Conservation (phyloP, 805 yeast genomes). For the Candida qinlingensis region DNA sequence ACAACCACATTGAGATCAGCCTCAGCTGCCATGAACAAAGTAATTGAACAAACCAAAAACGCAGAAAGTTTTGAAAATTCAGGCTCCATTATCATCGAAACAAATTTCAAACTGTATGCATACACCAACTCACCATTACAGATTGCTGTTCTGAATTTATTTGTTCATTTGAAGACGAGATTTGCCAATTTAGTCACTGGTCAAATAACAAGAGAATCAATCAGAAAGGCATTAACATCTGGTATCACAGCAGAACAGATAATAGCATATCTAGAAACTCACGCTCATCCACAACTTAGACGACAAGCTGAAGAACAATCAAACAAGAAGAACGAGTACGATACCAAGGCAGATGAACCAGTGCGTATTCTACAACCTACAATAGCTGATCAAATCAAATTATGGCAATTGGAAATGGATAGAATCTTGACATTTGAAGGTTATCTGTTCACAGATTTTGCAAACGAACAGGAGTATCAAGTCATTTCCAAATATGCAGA, state of each 20-base stretch:
- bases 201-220: constrained; percentile 86
- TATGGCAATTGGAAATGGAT: constrained; percentile 96
- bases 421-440: constrained; percentile 86
- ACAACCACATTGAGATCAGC: constrained; percentile 67
- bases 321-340: constrained; percentile 61
- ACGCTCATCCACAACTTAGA: constrained; percentile 91
- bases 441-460: constrained; percentile 80
- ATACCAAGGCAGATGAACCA: constrained; percentile 41
- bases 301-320: constrained; percentile 63
- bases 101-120: constrained; percentile 89
- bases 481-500: constrained; percentile 70
- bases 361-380: constrained; percentile 82
- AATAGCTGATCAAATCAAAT: constrained; percentile 89
- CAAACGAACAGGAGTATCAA: constrained; percentile 70
- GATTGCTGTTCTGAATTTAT: constrained; percentile 84
- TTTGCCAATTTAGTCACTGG: constrained; percentile 93
- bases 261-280: constrained; percentile 79
- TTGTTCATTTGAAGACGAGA: constrained; percentile 79
- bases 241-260: constrained; percentile 97
- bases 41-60: constrained; percentile 36
- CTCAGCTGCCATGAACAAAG: constrained; percentile 68
- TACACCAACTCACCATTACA: constrained; percentile 93
- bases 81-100: constrained; percentile 85
- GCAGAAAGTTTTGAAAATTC: constrained; percentile 24
- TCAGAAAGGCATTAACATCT: constrained; percentile 72